phyloP scores from a whole-genome alignment of 2,329 filamentous ascomycete species.

The Aspergillus neoniger region DNA sequence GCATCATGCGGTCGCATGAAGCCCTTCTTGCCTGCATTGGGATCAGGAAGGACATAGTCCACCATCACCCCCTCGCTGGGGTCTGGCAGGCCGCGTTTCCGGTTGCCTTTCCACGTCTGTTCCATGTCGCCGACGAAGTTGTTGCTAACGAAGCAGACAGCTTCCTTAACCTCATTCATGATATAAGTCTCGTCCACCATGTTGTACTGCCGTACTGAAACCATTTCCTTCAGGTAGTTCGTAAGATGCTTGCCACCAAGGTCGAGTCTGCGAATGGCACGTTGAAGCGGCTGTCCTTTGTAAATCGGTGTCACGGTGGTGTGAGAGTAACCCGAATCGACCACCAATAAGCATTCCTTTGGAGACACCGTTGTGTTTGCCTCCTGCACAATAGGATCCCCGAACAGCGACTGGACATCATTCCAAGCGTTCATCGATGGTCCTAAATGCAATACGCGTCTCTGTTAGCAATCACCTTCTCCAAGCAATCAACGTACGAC shows the following conservation, averaged over 20 bases:
- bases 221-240: slow-evolving; percentile 85
- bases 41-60: slow-evolving; percentile 91
- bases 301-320: slow-evolving; percentile 88
- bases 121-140: slow-evolving; percentile 81
- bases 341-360: slow-evolving; percentile 78
- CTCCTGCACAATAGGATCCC: slow-evolving; percentile 53
- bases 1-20: slow-evolving; percentile 77
- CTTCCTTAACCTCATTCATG: slow-evolving; percentile 94
- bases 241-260: slow-evolving; percentile 91
- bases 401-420: slow-evolving; percentile 70
- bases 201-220: slow-evolving; percentile 90
- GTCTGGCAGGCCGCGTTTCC: slow-evolving; percentile 39
- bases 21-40: slow-evolving; percentile 64
- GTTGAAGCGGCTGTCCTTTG: slow-evolving; percentile 75
- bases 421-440: slow-evolving; percentile 80
- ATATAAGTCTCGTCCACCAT: slow-evolving; percentile 93
- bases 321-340: slow-evolving; percentile 91
- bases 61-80: slow-evolving; percentile 62
- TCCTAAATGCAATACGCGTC: slow-evolving; percentile 48
- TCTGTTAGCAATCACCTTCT: not conserved
- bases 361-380: slow-evolving; percentile 52
- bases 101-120: slow-evolving; percentile 76
- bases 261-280: slow-evolving; percentile 80
- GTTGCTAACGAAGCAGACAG: slow-evolving; percentile 76
- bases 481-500: not conserved